phyloP scores from a whole-genome alignment of 2,329 filamentous ascomycete genomes.

The Xylaria sp. region DNA sequence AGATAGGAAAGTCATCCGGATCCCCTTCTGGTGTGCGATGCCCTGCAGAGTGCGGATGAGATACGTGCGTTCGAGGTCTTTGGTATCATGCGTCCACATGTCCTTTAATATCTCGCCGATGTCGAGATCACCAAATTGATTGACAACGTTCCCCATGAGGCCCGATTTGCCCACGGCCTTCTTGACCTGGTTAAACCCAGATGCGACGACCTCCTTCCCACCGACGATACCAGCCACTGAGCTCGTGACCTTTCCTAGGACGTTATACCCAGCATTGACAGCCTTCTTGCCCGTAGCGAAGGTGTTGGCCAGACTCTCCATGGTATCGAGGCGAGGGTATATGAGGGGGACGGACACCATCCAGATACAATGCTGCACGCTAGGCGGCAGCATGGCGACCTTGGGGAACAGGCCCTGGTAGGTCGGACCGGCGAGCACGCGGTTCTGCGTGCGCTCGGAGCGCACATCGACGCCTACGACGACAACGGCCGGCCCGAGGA shows the following conservation, averaged over 20 bases:
- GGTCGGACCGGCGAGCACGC: slow-evolving; percentile 94
- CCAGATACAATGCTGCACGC: slow-evolving; percentile 96
- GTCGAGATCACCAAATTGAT: slow-evolving; percentile 95
- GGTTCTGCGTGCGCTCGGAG: slow-evolving; percentile 87
- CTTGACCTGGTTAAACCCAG: slow-evolving; percentile 94
- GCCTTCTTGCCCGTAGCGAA: slow-evolving; percentile 96
- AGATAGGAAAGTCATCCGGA: slow-evolving; percentile 96
- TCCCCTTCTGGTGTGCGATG: slow-evolving; percentile 92
- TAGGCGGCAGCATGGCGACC: slow-evolving; percentile 87
- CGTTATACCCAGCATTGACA: slow-evolving; percentile 95
- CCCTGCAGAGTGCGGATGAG: slow-evolving; percentile 94
- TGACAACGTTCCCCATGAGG: slow-evolving; percentile 93
- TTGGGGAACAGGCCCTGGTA: slow-evolving; percentile 98
- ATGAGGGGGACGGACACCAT: slow-evolving; percentile 92
- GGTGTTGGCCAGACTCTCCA: slow-evolving; percentile 90
- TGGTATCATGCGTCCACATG: slow-evolving; percentile 98
- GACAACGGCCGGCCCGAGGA: slow-evolving; percentile 88
- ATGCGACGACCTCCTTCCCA: slow-evolving; percentile 89
- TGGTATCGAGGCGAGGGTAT: slow-evolving; percentile 89
- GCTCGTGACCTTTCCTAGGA: slow-evolving; percentile 93
- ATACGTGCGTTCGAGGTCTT: slow-evolving; percentile 96
- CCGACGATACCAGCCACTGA: slow-evolving; percentile 95
- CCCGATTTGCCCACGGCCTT: slow-evolving; percentile 95
- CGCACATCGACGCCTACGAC: slow-evolving; percentile 91
- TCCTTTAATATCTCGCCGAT: slow-evolving; percentile 93